phyloP scores from a whole-genome alignment of 1,284 basidiomycete species.

The Coniferiporia sulphurascens region DNA sequence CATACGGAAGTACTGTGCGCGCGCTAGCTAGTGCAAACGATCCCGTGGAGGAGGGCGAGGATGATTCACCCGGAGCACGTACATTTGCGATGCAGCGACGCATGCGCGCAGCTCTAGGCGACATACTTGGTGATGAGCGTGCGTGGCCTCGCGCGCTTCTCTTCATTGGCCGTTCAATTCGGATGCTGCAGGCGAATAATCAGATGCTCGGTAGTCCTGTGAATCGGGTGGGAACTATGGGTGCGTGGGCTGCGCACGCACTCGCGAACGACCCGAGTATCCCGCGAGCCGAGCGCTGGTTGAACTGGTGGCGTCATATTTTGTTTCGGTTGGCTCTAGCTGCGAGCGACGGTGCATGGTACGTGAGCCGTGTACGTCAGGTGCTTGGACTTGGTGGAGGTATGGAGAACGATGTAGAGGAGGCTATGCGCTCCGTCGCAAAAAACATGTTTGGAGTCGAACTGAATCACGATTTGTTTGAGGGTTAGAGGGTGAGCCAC shows the following conservation, averaged over 20 bases:
- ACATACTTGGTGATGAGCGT: conserved; percentile 48
- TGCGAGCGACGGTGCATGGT: conserved; percentile 54
- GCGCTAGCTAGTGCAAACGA: conserved; percentile 25
- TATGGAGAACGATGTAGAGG: conserved; percentile 23
- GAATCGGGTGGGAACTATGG: conserved; percentile 83
- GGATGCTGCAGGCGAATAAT: conserved; percentile 57
- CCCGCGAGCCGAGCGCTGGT: conserved; percentile 34
- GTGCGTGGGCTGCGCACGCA: conserved; percentile 61
- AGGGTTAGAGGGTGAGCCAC: conserved; percentile 1
- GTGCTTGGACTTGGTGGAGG: conserved; percentile 25
- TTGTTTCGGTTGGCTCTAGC: conserved; percentile 52
- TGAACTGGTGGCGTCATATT: conserved; percentile 47
- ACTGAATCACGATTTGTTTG: conserved; percentile 32
- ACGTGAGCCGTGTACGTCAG: conserved; percentile 43
- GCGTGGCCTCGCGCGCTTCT: conserved; percentile 73
- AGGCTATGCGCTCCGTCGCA: conserved; percentile 20
- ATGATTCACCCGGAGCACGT: conserved; percentile 30
- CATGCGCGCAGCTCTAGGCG: conserved; percentile 49
- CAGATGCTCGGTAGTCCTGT: conserved; percentile 78
- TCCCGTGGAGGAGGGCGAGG: conserved; percentile 29
- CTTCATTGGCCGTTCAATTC: conserved; percentile 80
- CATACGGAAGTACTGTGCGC: conserved; percentile 26
- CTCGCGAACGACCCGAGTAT: conserved; percentile 33
- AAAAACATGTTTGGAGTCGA: conserved; percentile 23
- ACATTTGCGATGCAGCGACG: conserved; percentile 68